Percentiles rank a stretch among this genome's conserved stretches.
These are phyloP conservation scores for Gracilaria gracilis DNA, from an alignment of 23 red algal genomes.

Conservation along the genomic window DNA sequence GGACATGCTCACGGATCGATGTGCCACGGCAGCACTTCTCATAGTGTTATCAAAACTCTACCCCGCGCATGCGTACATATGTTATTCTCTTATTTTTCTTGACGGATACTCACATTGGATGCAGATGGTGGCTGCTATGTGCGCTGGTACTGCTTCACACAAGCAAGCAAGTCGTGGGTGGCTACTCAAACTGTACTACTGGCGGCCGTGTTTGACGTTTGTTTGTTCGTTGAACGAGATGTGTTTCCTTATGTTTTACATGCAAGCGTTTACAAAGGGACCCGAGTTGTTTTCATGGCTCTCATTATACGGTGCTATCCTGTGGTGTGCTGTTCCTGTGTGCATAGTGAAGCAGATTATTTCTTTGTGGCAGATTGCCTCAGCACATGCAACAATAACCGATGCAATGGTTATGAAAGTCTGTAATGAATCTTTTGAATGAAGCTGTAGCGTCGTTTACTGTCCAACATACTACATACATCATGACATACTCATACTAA, in stretches of 20 bases:
- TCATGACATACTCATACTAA: too few relatives aligned
- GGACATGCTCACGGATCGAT: constrained; percentile 95
- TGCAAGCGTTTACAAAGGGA: constrained; percentile 44
- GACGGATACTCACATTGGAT: constrained; percentile 90
- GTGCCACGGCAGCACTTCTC: constrained; percentile 75
- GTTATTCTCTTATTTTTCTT: constrained; percentile 69
- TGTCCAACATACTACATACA: background rate
- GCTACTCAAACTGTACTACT: constrained; percentile 88
- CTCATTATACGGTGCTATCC: constrained; percentile 24
- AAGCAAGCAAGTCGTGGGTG: constrained; percentile 61
- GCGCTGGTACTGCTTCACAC: constrained; percentile 68
- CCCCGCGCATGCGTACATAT: constrained; percentile 40
- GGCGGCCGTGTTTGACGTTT: constrained; percentile 78
- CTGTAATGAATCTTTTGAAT: constrained; percentile 22
- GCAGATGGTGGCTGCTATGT: constrained; percentile 83
- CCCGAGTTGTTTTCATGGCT: constrained; percentile 13
- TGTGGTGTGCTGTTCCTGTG: constrained; percentile 47
- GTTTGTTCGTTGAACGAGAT: constrained; percentile 91
- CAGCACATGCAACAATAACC: constrained; percentile 63
- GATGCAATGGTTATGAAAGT: constrained; percentile 40
- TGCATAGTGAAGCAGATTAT: constrained; percentile 65
- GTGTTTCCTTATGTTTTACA: constrained; percentile 82
- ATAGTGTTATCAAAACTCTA: constrained; percentile 63
- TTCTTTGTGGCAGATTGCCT: constrained; percentile 55
- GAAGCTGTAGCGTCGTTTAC: background rate